Evolutionary conservation across 371 early-diverging fungal species (phyloP), one percentile per base, ranked within the genome.

Genomic region (Coemansia sp.): DNA sequence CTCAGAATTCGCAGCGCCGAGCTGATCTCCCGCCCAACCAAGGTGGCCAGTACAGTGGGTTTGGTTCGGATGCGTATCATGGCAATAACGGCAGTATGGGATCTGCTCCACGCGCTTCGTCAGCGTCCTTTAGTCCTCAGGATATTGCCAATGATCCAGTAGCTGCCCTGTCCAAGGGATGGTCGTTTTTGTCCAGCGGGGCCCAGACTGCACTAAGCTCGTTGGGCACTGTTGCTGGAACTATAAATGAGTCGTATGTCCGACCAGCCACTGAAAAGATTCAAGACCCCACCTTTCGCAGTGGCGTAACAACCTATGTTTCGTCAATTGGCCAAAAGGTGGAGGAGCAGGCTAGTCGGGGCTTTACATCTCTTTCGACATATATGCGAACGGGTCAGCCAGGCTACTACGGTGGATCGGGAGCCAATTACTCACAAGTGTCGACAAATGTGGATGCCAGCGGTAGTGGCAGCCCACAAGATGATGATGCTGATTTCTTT

Each of bases 21-120:
- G 90, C 86, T 21, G 61, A 87, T 69, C 71, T 95, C 55, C 94
- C 94, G 28, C 96, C 97, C 6, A 93, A 86, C 65, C 95, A 95
- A 80, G 96, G 97, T 37, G 97, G 97, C 25, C 90, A 89, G 75
- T 97, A 90, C 79, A 87, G 85, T 30, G 95, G 96, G 1, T 96
- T 95, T 72, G 96, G 96, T 57, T 92, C 75, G 52, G 26, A 21
- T 39, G 18, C 47, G 0, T 48, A 65, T 21, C 23, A 26, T 37
- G 64, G 63, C 47, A 51, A 18, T 12, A 20, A 39, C 39, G 14
- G 40, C 16, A 0, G 25, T 16, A 48, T 8, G 5, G 33, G 33
- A 21, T 12, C 28, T 9, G 18, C 58, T 5, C 30, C 14, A 2
- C 18, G 26, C 25, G 14, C 51, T 14, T n/a, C 62, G 6, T 20